phyloP scores from a whole-genome alignment of 306 rosid genomes.

The Cicer yamashitae region DNA sequence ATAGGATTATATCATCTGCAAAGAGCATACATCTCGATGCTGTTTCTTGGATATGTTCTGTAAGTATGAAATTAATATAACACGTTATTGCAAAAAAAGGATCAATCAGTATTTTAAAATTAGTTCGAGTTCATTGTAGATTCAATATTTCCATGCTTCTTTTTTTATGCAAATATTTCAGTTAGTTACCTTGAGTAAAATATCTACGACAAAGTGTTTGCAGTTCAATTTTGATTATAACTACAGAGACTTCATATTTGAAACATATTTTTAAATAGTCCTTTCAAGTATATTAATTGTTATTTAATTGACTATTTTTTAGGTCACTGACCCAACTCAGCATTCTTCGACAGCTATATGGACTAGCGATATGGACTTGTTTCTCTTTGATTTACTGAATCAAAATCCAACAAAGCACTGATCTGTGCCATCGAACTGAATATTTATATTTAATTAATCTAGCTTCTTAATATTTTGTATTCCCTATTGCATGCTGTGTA shows the following conservation, averaged over 20 bases:
- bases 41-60: no score
- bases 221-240: neutral
- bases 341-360: slow-evolving; percentile 40
- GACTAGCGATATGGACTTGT: slow-evolving; percentile 34
- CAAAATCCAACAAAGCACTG: slow-evolving; percentile 44
- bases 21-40: no score
- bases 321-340: slow-evolving; percentile 48
- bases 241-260: neutral
- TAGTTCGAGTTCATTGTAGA: no score
- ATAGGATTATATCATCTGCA: no score
- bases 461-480: slow-evolving; percentile 13
- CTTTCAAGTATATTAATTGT: slow-evolving; percentile 19
- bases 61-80: no score
- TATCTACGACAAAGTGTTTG: no score
- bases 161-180: no score
- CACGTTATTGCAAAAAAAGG: no score
- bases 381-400: slow-evolving; percentile 36
- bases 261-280: neutral
- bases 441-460: slow-evolving; percentile 48
- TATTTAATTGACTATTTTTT: slow-evolving; percentile 45
- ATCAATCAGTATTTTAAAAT: no score
- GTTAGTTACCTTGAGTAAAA: no score
- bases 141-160: no score
- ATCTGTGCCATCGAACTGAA: slow-evolving; percentile 44
- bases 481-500: slow-evolving; percentile 50